A percentile compares a stretch with the other conserved stretches of the same genome.
Conservation (phyloP, 768 basidiomycete genomes). For the Leucogyrophana mollusca region DNA sequence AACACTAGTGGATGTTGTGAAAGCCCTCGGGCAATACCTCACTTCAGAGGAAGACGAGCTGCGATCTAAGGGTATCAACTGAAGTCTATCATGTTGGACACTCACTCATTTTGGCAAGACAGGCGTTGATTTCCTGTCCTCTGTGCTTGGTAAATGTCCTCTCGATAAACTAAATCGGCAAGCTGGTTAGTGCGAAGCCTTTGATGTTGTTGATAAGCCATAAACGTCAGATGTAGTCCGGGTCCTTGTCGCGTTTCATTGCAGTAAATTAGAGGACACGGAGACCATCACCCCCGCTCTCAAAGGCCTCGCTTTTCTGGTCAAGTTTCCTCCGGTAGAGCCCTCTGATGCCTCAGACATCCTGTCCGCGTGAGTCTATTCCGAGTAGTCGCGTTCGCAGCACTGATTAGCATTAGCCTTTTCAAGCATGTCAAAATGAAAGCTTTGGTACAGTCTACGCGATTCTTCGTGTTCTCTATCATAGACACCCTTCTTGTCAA, state of each 20-base stretch:
- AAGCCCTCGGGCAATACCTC: constrained; percentile 82
- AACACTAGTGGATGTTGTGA: constrained; percentile 76
- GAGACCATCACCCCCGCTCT: constrained; percentile 83
- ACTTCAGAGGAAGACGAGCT: constrained; percentile 81
- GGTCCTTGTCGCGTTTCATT: constrained; percentile 81
- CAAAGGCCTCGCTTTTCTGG: constrained; percentile 69
- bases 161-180: constrained; percentile 70
- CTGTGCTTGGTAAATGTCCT: constrained; percentile 62
- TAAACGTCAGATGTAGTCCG: constrained; percentile 50
- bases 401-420: constrained; percentile 44
- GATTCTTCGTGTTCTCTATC: constrained; percentile 79
- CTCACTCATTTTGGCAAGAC: constrained; percentile 7
- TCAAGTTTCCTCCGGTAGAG: constrained; percentile 59
- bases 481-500: constrained; percentile 74
- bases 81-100: background rate
- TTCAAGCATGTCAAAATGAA: constrained; percentile 81
- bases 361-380: constrained; percentile 52
- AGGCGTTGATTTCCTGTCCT: constrained; percentile 87
- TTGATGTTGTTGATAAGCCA: background rate
- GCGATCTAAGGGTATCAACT: constrained; percentile 69
- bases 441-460: constrained; percentile 75
- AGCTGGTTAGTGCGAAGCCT: constrained; percentile 55
- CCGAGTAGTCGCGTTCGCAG: background rate
- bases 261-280: constrained; percentile 82
- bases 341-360: constrained; percentile 63